These are phyloP conservation scores for Aspergillus sparsus DNA, from an alignment of 495 filamentous ascomycete species.

Conservation along the genomic window DNA sequence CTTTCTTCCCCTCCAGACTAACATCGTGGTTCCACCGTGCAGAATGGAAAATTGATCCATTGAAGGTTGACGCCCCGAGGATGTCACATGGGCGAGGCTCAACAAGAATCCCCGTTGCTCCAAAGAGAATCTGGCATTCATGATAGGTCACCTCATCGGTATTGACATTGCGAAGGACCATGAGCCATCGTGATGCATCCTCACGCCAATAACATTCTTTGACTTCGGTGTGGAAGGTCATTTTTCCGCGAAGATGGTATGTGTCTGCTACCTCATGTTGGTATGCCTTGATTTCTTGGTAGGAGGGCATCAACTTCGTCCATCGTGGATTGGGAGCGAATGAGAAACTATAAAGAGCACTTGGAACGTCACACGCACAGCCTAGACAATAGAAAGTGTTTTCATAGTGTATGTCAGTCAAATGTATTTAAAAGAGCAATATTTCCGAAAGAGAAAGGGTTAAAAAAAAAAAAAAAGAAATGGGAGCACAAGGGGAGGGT, in stretches of 20 bases:
- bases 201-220: slow-evolving; percentile 10
- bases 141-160: slow-evolving; percentile 21
- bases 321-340: slow-evolving; percentile 51
- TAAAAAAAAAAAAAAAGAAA: too few relatives aligned
- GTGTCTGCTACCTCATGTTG: slow-evolving; percentile 43
- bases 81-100: slow-evolving; percentile 51
- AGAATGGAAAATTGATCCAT: slow-evolving; percentile 58
- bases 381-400: slow-evolving; percentile 14
- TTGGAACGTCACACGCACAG: slow-evolving; percentile 30
- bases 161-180: slow-evolving; percentile 9
- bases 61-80: slow-evolving; percentile 47
- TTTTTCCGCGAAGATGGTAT: slow-evolving; percentile 46
- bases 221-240: slow-evolving; percentile 22
- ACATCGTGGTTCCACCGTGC: slow-evolving; percentile 60
- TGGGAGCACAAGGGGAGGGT: not conserved
- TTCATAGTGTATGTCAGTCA: too few relatives aligned
- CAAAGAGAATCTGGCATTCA: slow-evolving; percentile 50
- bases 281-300: slow-evolving; percentile 50
- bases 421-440: too few relatives aligned
- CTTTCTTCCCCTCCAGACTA: slow-evolving; percentile 54
- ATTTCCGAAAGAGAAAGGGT: too few relatives aligned
- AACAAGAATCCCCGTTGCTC: slow-evolving; percentile 45
- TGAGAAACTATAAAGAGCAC: slow-evolving; percentile 50
- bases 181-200: slow-evolving; percentile 16
- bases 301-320: slow-evolving; percentile 43